These are phyloP conservation scores for Pulveroboletus sp. DNA, from an alignment of 1,284 basidiomycete species.

Conservation along the genomic window DNA sequence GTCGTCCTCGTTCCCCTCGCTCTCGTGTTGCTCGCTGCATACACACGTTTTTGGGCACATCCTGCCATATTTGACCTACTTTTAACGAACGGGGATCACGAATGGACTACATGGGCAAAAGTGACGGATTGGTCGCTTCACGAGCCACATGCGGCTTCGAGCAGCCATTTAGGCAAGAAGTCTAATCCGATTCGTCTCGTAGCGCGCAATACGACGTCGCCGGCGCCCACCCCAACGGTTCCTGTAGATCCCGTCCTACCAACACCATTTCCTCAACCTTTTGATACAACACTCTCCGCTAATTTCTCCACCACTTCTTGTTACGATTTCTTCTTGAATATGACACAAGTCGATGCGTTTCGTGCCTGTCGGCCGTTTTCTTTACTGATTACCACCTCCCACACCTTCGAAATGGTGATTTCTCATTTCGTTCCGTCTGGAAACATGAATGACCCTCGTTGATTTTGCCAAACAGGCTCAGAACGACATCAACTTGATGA, in stretches of 20 bases:
- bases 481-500: conserved; percentile 61
- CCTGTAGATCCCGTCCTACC: conserved; percentile 50
- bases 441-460: conserved; percentile 6
- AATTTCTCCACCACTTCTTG: conserved; percentile 68
- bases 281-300: conserved; percentile 60
- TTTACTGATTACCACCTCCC: conserved; percentile 60
- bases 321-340: conserved; percentile 68
- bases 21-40: conserved; percentile 54
- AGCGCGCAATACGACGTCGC: conserved; percentile 18
- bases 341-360: conserved; percentile 64
- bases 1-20: conserved; percentile 55
- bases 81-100: conserved; percentile 27
- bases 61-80: conserved; percentile 49
- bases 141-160: conserved; percentile 38
- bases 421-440: conserved; percentile 20
- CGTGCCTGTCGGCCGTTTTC: conserved; percentile 75
- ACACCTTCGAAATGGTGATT: conserved; percentile 55
- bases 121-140: conserved; percentile 42
- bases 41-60: conserved; percentile 51
- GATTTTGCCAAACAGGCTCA: conserved; percentile 51
- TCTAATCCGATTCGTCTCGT: neutral
- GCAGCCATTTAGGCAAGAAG: conserved; percentile 2
- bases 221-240: conserved; percentile 41
- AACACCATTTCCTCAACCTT: conserved; percentile 75
- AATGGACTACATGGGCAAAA: conserved; percentile 30